These are phyloP conservation scores for Ilyonectria robusta DNA, from an alignment of 2,329 filamentous ascomycete species.

Conservation along the genomic window DNA sequence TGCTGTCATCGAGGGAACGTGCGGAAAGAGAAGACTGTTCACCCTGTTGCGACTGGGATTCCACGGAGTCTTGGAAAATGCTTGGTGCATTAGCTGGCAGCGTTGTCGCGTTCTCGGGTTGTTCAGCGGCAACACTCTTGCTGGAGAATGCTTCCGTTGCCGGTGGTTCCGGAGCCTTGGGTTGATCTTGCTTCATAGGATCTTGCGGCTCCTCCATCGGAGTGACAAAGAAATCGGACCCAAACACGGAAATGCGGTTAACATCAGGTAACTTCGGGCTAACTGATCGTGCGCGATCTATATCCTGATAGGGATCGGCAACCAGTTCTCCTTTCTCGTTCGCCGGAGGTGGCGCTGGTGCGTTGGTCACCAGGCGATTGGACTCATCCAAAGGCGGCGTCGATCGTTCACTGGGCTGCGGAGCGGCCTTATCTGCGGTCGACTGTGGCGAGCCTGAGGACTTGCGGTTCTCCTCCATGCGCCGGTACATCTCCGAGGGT, in stretches of 20 bases:
- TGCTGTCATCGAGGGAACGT: too few relatives aligned
- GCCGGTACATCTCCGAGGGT: conserved; percentile 83
- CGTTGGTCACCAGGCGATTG: conserved; percentile 13
- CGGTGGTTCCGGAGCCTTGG: conserved; percentile 1
- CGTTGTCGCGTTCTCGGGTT: conserved; percentile 5
- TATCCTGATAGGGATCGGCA: conserved; percentile 33
- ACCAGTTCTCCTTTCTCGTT: conserved; percentile 21
- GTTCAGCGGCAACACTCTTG: conserved; percentile 3
- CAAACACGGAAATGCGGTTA: conserved; percentile 72
- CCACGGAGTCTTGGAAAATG: neutral
- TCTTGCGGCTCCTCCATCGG: conserved; percentile 43
- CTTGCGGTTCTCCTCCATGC: conserved; percentile 73
- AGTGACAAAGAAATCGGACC: conserved; percentile 68
- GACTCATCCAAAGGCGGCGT: conserved; percentile 31
- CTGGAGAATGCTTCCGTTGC: conserved; percentile 5
- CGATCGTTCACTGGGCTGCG: conserved; percentile 53
- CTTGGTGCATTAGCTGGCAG: neutral
- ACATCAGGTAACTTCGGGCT: conserved; percentile 73
- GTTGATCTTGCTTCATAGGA: conserved; percentile 33
- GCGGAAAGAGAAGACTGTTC: neutral
- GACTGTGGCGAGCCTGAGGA: conserved; percentile 71
- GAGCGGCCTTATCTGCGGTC: conserved; percentile 66
- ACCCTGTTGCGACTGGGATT: conserved; percentile 1
- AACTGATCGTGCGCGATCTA: conserved; percentile 56
- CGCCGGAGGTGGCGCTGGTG: neutral